Conservation (phyloP, 2,329 filamentous ascomycete species). For the Penicillium paneum region DNA sequence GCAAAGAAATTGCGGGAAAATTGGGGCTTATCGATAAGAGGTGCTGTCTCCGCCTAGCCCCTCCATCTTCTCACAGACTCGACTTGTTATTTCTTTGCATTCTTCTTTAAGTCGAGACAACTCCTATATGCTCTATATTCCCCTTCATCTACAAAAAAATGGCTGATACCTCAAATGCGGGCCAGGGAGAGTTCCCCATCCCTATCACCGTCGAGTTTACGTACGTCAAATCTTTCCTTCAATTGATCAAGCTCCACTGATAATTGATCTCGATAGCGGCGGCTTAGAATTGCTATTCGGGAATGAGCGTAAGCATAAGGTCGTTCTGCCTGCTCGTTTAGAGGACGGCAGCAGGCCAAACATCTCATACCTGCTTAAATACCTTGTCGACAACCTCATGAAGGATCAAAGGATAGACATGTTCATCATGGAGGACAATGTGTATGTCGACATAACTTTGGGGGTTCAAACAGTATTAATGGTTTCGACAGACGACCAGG, state of each 20-base stretch:
- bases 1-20: constrained; percentile 22
- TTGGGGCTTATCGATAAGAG: constrained; percentile 42
- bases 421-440: constrained; percentile 80
- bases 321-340: constrained; percentile 65
- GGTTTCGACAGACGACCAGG: constrained; percentile 71
- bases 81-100: constrained; percentile 1
- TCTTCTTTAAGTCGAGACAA: background rate
- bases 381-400: constrained; percentile 81
- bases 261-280: constrained; percentile 55
- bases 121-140: background rate
- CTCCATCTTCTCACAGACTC: constrained; percentile 9
- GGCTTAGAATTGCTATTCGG: constrained; percentile 93
- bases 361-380: constrained; percentile 70
- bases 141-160: background rate
- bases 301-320: constrained; percentile 68
- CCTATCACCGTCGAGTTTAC: constrained; percentile 71
- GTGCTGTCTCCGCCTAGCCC: constrained; percentile 13
- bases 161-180: constrained; percentile 3
- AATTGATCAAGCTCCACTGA: constrained; percentile 5
- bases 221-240: constrained; percentile 41
- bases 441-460: constrained; percentile 61
- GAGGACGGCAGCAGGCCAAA: constrained; percentile 61
- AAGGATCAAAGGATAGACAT: constrained; percentile 80
- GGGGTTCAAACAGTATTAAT: constrained; percentile 6
- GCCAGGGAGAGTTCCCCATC: constrained; percentile 36